Evolutionary conservation across 208 protist genomes (phyloP).

Genomic region (Novymonas esmeraldas): DNA sequence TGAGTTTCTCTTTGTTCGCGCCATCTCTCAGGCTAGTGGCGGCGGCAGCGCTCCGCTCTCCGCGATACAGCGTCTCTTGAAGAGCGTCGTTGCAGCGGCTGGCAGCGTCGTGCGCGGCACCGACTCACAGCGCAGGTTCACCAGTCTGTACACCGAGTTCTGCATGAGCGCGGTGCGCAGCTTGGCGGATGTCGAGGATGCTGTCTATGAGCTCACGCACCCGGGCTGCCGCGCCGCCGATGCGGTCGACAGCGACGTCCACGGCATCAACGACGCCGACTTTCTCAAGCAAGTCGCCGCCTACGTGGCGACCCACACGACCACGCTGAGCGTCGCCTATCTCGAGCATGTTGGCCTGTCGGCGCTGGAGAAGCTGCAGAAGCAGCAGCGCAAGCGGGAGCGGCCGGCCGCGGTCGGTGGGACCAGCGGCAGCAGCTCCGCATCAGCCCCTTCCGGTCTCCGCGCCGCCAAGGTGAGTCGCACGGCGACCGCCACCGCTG

Average conservation of each 20-base stretch:
- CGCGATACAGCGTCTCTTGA: conserved; percentile 36
- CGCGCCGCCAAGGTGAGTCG: conserved; percentile 24
- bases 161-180: conserved; percentile 55
- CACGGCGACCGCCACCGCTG: not conserved
- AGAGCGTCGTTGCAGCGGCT: conserved; percentile 28
- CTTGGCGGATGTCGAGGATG: conserved; percentile 65
- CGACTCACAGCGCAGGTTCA: conserved; percentile 74
- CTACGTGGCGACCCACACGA: conserved; percentile 64
- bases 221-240: conserved; percentile 45
- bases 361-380: conserved; percentile 38
- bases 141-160: conserved; percentile 70
- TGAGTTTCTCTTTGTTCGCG: conserved; percentile 19
- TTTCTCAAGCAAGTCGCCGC: conserved; percentile 57
- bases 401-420: too few species aligned
- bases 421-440: conserved; percentile 13
- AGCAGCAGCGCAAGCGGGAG: conserved; percentile 43
- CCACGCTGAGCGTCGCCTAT: conserved; percentile 52
- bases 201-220: conserved; percentile 60
- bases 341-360: conserved; percentile 68
- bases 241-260: conserved; percentile 37
- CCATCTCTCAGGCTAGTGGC: conserved; percentile 3
- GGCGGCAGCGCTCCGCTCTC: conserved; percentile 19
- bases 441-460: conserved; percentile 10
- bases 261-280: conserved; percentile 43
- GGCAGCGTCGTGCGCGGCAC: conserved; percentile 72